These are phyloP conservation scores for Vigna hirtella DNA, from an alignment of 306 rosid species.

Conservation along the genomic window DNA sequence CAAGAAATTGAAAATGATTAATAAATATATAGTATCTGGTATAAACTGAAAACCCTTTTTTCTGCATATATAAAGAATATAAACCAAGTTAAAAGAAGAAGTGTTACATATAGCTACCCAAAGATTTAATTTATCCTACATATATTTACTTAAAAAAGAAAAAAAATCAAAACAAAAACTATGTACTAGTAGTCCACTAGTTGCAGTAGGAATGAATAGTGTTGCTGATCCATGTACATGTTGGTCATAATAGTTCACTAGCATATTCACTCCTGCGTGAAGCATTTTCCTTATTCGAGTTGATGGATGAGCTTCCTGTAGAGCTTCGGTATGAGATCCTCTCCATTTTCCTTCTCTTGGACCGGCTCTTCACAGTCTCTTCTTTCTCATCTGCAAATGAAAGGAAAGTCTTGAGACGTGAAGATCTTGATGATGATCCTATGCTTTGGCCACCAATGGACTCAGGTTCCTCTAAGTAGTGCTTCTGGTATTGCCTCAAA, in stretches of 20 bases:
- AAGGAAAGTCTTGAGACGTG: conserved; percentile 64
- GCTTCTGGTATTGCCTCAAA: conserved; percentile 67
- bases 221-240: background rate
- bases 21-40: background rate
- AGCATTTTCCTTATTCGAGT: conserved; percentile 45
- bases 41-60: background rate
- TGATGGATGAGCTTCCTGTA: conserved; percentile 48
- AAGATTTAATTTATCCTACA: conserved; percentile 1
- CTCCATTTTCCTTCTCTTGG: conserved; percentile 70
- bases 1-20: background rate
- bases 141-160: background rate
- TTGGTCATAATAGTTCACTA: conserved; percentile 22
- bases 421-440: conserved; percentile 47
- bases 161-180: too few species aligned
- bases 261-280: conserved; percentile 38
- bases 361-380: conserved; percentile 55
- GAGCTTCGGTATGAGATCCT: conserved; percentile 54
- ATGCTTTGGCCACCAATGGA: conserved; percentile 33
- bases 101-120: background rate
- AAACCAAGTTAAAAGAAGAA: background rate
- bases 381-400: conserved; percentile 79
- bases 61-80: background rate
- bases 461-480: conserved; percentile 44
- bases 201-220: background rate
- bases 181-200: background rate